A percentile compares a stretch with the other conserved stretches of the same genome.
Conservation (phyloP, 1,284 basidiomycete species). For the Tilletia walkeri region DNA sequence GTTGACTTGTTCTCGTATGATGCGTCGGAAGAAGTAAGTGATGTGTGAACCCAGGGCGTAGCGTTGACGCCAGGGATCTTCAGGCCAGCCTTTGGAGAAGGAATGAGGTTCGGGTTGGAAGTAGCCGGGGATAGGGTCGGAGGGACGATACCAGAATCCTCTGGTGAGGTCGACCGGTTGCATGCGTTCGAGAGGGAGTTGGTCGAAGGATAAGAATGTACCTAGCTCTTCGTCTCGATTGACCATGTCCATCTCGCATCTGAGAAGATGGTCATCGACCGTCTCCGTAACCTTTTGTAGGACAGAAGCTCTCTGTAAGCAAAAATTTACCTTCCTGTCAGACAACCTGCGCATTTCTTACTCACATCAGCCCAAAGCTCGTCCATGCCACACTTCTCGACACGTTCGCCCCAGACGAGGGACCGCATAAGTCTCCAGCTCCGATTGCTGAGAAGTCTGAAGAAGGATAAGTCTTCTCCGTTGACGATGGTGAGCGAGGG, state of each 20-base stretch:
- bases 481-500: conserved; percentile 56
- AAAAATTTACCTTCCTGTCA: neutral
- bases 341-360: conserved; percentile 8
- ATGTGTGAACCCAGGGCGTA: conserved; percentile 50
- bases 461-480: conserved; percentile 56
- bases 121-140: conserved; percentile 25
- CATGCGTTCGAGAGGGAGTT: conserved; percentile 2
- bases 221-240: neutral
- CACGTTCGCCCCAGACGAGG: conserved; percentile 39
- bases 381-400: conserved; percentile 58
- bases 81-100: neutral
- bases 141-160: conserved; percentile 42
- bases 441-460: conserved; percentile 46
- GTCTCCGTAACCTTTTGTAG: conserved; percentile 39
- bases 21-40: conserved; percentile 46
- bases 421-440: conserved; percentile 50
- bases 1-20: conserved; percentile 49
- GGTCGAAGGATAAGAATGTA: conserved; percentile 29
- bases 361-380: conserved; percentile 56
- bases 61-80: conserved; percentile 21
- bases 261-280: conserved; percentile 45
- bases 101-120: conserved; percentile 11
- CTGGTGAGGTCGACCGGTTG: neutral
- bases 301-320: too few relatives aligned
- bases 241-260: neutral